Evolutionary conservation across 306 rosid genomes (phyloP).

Genomic region (Astragalus glycyphyllos): DNA sequence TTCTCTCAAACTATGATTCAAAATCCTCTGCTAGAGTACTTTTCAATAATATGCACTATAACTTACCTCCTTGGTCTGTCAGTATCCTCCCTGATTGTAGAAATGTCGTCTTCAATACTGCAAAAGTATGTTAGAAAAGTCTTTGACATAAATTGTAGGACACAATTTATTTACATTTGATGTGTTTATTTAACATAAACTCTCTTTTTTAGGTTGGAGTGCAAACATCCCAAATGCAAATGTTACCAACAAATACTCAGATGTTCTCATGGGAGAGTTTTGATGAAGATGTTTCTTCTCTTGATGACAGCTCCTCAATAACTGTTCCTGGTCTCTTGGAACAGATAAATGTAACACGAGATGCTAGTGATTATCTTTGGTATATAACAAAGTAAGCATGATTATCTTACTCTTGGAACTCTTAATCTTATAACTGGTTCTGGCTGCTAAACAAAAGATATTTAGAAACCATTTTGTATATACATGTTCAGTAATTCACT

Average conservation of each 20-base stretch:
- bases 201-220: conserved; percentile 77
- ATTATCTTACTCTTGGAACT: conserved; percentile 12
- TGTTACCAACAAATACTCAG: conserved; percentile 78
- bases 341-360: conserved; percentile 92
- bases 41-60: conserved; percentile 98
- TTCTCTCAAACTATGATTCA: conserved; percentile 82
- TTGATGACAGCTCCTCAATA: conserved; percentile 64
- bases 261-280: conserved; percentile 88
- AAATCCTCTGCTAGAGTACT: conserved; percentile 76
- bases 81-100: conserved; percentile 97
- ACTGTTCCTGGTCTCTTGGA: conserved; percentile 87
- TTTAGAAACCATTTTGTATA: conserved; percentile 20
- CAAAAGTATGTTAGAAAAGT: conserved; percentile 67
- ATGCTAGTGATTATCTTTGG: conserved; percentile 94
- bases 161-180: conserved; percentile 23
- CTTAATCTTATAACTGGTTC: conserved; percentile 22
- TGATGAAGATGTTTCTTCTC: conserved; percentile 74
- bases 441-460: conserved; percentile 3
- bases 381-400: conserved; percentile 81
- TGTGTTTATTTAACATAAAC: conserved; percentile 22
- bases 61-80: conserved; percentile 96
- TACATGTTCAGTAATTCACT: conserved; percentile 24
- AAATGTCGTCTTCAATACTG: conserved; percentile 91
- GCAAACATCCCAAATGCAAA: conserved; percentile 95
- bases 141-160: conserved; percentile 27